A percentile compares a stretch with the other conserved stretches of the same genome.
phyloP scores from a whole-genome alignment of 441 rosid species.

The Jatropha multifida region DNA sequence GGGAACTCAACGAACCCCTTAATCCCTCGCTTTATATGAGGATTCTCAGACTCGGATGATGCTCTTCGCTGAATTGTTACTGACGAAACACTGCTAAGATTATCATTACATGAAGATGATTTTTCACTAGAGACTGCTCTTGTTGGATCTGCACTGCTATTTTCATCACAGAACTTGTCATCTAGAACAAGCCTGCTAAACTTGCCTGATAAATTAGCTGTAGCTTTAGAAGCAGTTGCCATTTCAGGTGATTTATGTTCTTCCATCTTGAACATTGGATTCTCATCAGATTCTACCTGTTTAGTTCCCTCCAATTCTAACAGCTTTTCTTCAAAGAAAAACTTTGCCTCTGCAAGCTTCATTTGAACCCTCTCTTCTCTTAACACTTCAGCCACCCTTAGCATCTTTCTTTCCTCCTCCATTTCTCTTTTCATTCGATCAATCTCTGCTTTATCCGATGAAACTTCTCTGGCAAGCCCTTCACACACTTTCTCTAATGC shows the following conservation, averaged over 20 bases:
- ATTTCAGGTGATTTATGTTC: slow-evolving; percentile 16
- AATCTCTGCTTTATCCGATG: slow-evolving; percentile 48
- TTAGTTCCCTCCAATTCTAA: slow-evolving; percentile 37
- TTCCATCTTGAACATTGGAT: slow-evolving; percentile 12
- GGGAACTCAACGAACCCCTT: slow-evolving; percentile 88
- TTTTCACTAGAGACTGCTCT: slow-evolving; percentile 21
- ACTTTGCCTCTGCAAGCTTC: slow-evolving; percentile 79
- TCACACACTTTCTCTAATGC: slow-evolving; percentile 58
- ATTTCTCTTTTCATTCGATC: slow-evolving; percentile 54
- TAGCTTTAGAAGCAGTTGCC: slow-evolving; percentile 9
- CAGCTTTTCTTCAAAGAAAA: slow-evolving; percentile 66
- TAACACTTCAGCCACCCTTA: slow-evolving; percentile 63
- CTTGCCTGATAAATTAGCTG: slow-evolving; percentile 30
- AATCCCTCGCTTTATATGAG: slow-evolving; percentile 79
- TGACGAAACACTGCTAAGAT: slow-evolving; percentile 21
- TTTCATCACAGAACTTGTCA: slow-evolving; percentile 24
- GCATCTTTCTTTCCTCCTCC: slow-evolving; percentile 81
- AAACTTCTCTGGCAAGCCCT: slow-evolving; percentile 55
- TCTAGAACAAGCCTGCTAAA: slow-evolving; percentile 32
- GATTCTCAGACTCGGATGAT: slow-evolving; percentile 63
- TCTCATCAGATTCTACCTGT: slow-evolving; percentile 12
- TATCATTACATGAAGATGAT: slow-evolving; percentile 21
- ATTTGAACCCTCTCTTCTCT: slow-evolving; percentile 91
- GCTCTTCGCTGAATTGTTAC: slow-evolving; percentile 32
- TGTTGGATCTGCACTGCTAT: slow-evolving; percentile 11